These are phyloP conservation scores for Arthrobotrys entomopaga DNA, from an alignment of 2,329 filamentous ascomycete genomes.

Conservation along the genomic window DNA sequence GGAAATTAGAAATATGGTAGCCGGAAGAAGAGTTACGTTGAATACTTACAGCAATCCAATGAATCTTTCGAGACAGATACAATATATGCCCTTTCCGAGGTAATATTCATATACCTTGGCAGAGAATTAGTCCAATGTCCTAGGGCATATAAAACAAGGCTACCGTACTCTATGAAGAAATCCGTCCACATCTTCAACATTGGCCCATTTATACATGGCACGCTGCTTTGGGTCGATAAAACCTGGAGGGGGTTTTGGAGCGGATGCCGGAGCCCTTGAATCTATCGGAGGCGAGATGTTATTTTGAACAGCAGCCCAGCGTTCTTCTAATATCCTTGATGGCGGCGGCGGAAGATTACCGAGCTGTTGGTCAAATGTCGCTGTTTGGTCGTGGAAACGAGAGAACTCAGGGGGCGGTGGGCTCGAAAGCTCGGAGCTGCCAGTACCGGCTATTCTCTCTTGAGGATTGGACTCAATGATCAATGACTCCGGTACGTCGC, in stretches of 20 bases:
- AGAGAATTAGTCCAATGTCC: constrained; percentile 4
- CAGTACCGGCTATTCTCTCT: constrained; percentile 47
- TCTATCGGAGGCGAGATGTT: constrained; percentile 40
- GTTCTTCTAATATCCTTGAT: constrained; percentile 41
- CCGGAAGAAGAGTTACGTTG: background rate
- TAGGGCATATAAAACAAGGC: background rate
- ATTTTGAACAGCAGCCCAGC: constrained; percentile 50
- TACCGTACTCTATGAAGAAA: constrained; percentile 74
- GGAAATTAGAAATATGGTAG: background rate
- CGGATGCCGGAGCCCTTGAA: constrained; percentile 18
- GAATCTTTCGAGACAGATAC: constrained; percentile 77
- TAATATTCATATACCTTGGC: constrained; percentile 81
- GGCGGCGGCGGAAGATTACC: constrained; percentile 64
- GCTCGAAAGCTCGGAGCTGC: constrained; percentile 54
- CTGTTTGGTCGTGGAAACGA: constrained; percentile 52
- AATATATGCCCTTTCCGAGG: constrained; percentile 82
- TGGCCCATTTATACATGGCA: constrained; percentile 92
- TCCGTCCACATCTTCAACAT: constrained; percentile 86
- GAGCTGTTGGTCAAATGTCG: constrained; percentile 60
- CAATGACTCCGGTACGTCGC: constrained; percentile 73
- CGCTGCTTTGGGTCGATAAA: constrained; percentile 74
- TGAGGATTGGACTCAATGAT: constrained; percentile 67
- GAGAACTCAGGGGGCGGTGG: constrained; percentile 47
- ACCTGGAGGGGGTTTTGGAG: constrained; percentile 57
- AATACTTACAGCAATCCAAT: constrained; percentile 75